A percentile compares a stretch with the other conserved stretches of the same genome.
Conservation (phyloP, 495 filamentous ascomycete species). For the Letharia lupina region DNA sequence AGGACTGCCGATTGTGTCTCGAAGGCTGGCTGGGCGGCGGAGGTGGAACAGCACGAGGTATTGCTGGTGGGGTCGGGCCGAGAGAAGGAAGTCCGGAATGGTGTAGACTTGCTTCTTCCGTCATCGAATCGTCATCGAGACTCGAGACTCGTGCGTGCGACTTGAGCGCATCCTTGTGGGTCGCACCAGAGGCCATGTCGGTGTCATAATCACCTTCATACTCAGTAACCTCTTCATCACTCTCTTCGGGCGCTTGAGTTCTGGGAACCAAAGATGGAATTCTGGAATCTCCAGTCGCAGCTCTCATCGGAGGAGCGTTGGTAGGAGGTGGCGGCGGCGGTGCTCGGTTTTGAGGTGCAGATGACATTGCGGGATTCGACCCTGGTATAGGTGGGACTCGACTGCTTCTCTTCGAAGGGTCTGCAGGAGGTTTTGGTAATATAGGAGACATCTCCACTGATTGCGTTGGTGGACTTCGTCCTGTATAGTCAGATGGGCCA, state of each 20-base stretch:
- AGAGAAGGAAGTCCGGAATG: slow-evolving; percentile 41
- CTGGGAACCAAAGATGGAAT: slow-evolving; percentile 33
- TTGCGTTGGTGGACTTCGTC: slow-evolving; percentile 16
- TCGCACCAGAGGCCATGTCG: slow-evolving; percentile 83
- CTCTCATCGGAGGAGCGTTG: slow-evolving; percentile 44
- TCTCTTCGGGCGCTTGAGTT: slow-evolving; percentile 47
- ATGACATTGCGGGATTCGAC: slow-evolving; percentile 33
- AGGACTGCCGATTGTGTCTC: slow-evolving; percentile 43
- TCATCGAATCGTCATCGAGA: slow-evolving; percentile 45
- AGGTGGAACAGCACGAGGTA: slow-evolving; percentile 46
- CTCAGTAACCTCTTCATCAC: slow-evolving; percentile 77
- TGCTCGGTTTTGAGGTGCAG: slow-evolving; percentile 52
- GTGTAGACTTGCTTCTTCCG: slow-evolving; percentile 45
- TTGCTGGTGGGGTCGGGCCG: slow-evolving; percentile 49
- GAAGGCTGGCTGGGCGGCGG: slow-evolving; percentile 45
- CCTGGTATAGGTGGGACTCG: slow-evolving; percentile 38
- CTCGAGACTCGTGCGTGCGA: slow-evolving; percentile 71
- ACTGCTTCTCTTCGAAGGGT: slow-evolving; percentile 22
- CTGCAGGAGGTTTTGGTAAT: slow-evolving; percentile 34
- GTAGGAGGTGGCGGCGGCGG: slow-evolving; percentile 73
- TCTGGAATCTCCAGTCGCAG: slow-evolving; percentile 51
- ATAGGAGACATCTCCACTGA: slow-evolving; percentile 36
- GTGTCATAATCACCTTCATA: slow-evolving; percentile 99
- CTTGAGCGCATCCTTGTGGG: slow-evolving; percentile 86
- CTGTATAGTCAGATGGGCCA: slow-evolving; percentile 25